Percentiles rank a stretch among this genome's conserved stretches.
Evolutionary conservation across 805 yeast genomes (phyloP).

Genomic region (Candida orba): DNA sequence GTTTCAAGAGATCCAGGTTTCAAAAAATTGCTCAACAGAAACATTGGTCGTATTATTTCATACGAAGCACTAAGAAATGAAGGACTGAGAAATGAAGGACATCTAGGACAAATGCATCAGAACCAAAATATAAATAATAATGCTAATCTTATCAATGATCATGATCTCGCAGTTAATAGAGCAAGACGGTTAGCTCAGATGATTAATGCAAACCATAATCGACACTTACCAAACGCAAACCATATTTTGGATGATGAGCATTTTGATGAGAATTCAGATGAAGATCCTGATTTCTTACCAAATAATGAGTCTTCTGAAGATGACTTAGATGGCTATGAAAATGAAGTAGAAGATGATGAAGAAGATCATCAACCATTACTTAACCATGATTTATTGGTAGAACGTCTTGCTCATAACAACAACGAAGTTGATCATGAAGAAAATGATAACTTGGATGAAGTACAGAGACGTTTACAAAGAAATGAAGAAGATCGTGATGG

Average conservation of each 20-base stretch:
- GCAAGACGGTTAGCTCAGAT: not conserved
- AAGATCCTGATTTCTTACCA: constrained; percentile 25
- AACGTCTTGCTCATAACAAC: constrained; percentile 3
- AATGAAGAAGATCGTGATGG: no score
- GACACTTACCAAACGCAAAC: no score
- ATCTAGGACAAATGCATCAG: not conserved
- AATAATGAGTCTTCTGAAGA: constrained; percentile 3
- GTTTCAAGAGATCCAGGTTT: constrained; percentile 67
- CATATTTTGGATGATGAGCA: not conserved
- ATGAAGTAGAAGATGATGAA: not conserved
- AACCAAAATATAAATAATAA: not conserved
- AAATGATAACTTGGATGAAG: not conserved
- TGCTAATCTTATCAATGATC: not conserved
- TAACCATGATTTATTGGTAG: no score
- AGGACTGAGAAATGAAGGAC: not conserved
- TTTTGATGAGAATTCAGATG: not conserved
- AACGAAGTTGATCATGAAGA: not conserved
- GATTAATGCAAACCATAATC: not conserved
- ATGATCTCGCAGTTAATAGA: no score
- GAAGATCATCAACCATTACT: not conserved
- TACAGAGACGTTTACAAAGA: not conserved
- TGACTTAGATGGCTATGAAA: not conserved
- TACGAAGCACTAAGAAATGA: not conserved
- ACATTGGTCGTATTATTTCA: constrained; percentile 39
- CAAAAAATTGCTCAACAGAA: constrained; percentile 45